Conservation (phyloP, 345 rosid genomes). For the Populus euphratica region DNA sequence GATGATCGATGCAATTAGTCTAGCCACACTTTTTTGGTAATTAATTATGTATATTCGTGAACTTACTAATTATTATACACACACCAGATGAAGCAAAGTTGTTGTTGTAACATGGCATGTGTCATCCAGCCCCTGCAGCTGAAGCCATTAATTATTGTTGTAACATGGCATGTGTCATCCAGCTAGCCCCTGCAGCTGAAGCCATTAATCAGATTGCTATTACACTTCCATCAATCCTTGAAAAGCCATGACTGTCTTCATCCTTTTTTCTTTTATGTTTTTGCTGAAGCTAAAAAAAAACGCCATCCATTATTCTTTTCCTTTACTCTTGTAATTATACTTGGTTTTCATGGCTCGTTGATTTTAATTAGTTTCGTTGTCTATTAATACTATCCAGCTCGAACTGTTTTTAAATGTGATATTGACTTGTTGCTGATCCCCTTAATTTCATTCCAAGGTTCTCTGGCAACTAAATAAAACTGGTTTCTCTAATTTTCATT, state of each 20-base stretch:
- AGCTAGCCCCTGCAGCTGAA: not conserved
- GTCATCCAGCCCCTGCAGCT: not conserved
- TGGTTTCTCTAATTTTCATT: not conserved
- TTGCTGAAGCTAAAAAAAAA: not conserved
- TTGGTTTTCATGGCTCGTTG: not conserved
- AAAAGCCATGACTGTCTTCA: not conserved
- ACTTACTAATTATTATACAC: not conserved
- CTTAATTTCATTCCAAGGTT: not conserved
- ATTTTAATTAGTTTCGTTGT: not conserved
- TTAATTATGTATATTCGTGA: too few species aligned
- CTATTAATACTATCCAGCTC: not conserved
- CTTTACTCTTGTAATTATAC: not conserved
- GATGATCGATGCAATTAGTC: not conserved
- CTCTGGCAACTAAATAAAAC: not conserved
- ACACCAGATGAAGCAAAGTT: not conserved
- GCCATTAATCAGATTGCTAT: not conserved
- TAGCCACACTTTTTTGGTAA: not conserved
- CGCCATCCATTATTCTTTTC: too few species aligned
- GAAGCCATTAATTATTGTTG: not conserved
- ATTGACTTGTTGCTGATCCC: not conserved
- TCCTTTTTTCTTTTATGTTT: not conserved
- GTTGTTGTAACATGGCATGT: not conserved
- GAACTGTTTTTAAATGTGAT: not conserved
- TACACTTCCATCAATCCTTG: not conserved
- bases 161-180: not conserved